phyloP scores from a whole-genome alignment of 106 monocot genomes.

The Dendrobium huoshanense region DNA sequence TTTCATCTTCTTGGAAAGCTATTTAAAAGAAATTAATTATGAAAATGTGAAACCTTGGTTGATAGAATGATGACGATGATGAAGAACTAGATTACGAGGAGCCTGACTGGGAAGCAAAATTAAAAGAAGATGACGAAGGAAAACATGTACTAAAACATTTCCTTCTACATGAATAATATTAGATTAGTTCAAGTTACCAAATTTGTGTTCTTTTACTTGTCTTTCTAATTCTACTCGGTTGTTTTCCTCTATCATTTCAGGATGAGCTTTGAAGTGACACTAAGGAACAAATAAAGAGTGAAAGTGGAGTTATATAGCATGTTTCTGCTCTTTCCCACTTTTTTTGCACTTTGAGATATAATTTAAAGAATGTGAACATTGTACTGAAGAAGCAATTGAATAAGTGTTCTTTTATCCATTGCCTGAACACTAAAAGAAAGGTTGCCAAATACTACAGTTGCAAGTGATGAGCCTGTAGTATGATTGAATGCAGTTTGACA shows the following conservation, averaged over 20 bases:
- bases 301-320: background rate
- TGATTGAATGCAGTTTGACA: background rate
- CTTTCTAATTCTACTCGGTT: background rate
- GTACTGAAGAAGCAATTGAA: background rate
- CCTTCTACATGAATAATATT: background rate
- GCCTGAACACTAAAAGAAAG: background rate
- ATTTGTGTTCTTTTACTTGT: background rate
- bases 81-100: constrained; percentile 1
- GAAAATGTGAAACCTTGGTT: background rate
- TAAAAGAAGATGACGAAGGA: constrained; percentile 7
- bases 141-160: constrained; percentile 6
- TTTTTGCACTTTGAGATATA: background rate
- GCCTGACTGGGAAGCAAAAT: constrained; percentile 9
- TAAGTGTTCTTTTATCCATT: constrained; percentile 3
- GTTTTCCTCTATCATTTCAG: background rate
- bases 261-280: background rate
- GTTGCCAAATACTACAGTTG: background rate
- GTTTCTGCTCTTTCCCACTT: background rate
- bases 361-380: background rate
- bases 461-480: background rate
- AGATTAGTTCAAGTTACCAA: background rate
- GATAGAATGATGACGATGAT: constrained; percentile 2
- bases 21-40: background rate
- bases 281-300: background rate
- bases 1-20: background rate